A percentile compares a stretch with the other conserved stretches of the same genome.
These are phyloP conservation scores for Ziziphus jujuba DNA, from an alignment of 306 rosid genomes.

Conservation along the genomic window DNA sequence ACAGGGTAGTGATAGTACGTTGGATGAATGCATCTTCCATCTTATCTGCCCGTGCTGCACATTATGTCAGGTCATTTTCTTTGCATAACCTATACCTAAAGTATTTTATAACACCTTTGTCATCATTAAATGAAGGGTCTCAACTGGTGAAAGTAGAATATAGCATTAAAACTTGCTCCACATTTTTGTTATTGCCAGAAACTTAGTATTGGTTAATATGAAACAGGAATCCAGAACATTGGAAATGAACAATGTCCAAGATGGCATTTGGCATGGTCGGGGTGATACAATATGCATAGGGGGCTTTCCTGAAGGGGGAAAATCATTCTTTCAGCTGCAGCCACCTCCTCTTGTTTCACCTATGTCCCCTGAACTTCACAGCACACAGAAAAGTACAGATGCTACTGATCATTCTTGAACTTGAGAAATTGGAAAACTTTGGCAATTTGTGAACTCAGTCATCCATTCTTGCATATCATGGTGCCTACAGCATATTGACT, in stretches of 20 bases:
- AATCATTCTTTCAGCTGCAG: constrained; percentile 49
- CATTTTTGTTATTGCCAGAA: not conserved
- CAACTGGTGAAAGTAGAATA: not conserved
- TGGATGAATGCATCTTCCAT: constrained; percentile 61
- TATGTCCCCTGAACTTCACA: constrained; percentile 31
- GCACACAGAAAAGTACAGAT: constrained; percentile 27
- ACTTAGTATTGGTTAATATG: constrained; percentile 15
- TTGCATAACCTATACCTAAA: not conserved
- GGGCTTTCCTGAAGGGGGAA: constrained; percentile 57
- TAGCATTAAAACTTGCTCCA: not conserved
- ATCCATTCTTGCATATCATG: constrained; percentile 11
- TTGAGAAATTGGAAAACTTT: constrained; percentile 4
- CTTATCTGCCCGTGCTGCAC: constrained; percentile 60
- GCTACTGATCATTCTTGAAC: constrained; percentile 36
- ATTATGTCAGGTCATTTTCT: constrained; percentile 44
- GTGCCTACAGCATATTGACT: constrained; percentile 12
- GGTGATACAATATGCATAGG: constrained; percentile 82
- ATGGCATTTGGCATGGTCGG: constrained; percentile 97
- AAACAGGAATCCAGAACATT: constrained; percentile 90
- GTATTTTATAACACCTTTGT: not conserved
- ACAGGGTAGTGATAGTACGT: constrained; percentile 53
- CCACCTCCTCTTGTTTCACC: constrained; percentile 60
- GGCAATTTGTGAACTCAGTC: constrained; percentile 9
- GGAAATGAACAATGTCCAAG: constrained; percentile 95
- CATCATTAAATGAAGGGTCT: not conserved